phyloP scores from a whole-genome alignment of 345 rosid genomes.

The Acer saccharum region DNA sequence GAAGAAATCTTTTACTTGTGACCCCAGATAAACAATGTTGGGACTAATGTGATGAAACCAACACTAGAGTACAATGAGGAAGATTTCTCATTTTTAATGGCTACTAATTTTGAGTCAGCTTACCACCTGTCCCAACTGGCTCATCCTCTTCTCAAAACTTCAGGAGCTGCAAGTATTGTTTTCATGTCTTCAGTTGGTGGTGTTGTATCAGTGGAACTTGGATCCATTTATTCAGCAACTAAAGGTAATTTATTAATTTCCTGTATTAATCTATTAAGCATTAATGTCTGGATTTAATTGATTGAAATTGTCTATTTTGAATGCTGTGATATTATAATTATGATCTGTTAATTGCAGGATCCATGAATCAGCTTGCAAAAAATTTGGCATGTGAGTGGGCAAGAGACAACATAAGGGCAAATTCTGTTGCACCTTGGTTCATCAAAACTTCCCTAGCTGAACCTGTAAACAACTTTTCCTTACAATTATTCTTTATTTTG shows the following conservation, averaged over 20 bases:
- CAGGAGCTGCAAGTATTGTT: conserved; percentile 50
- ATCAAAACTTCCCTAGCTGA: conserved; percentile 30
- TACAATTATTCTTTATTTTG: too few relatives aligned
- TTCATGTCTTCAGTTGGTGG: conserved; percentile 55
- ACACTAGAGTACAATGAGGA: conserved; percentile 40
- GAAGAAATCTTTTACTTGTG: background rate
- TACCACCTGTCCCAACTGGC: conserved; percentile 53
- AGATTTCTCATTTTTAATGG: conserved; percentile 34
- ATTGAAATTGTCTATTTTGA: too few relatives aligned
- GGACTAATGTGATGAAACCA: conserved; percentile 36
- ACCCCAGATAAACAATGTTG: conserved; percentile 58
- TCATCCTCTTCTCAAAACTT: conserved; percentile 56
- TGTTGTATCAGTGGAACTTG: conserved; percentile 16
- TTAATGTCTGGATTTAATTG: too few relatives aligned
- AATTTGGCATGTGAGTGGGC: conserved; percentile 81
- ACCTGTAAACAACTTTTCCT: conserved; percentile 15
- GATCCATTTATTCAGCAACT: conserved; percentile 41
- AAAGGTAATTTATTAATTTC: conserved; percentile 31
- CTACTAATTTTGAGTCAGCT: conserved; percentile 49
- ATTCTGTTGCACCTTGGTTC: conserved; percentile 53
- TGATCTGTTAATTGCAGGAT: conserved; percentile 30
- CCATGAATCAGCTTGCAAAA: conserved; percentile 52
- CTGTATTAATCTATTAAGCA: too few relatives aligned
- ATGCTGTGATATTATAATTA: too few relatives aligned
- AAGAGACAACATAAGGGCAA: conserved; percentile 56